These are phyloP conservation scores for Cryptosporidium muris DNA, from an alignment of 169 alveolate species.

Conservation along the genomic window DNA sequence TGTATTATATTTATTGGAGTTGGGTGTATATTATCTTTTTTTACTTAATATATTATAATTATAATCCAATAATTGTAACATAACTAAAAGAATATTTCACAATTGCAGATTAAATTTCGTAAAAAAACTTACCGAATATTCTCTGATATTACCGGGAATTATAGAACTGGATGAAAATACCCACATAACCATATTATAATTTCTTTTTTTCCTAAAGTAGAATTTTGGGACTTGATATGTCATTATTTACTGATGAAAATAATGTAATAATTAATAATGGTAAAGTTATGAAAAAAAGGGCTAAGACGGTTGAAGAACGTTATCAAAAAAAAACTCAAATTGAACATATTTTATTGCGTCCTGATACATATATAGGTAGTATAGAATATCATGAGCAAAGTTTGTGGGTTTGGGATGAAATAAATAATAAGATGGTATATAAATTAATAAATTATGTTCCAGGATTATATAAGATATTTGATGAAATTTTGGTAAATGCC, in stretches of 20 bases:
- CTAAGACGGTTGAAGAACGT: slow-evolving; percentile 94
- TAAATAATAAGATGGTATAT: slow-evolving; percentile 85
- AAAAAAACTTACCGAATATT: slow-evolving; percentile 32
- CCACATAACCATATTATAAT: not conserved
- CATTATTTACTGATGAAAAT: too few relatives aligned
- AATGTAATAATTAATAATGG: slow-evolving; percentile 20
- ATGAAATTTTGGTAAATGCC: slow-evolving; percentile 98
- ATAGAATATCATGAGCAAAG: slow-evolving; percentile 89
- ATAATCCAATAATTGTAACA: slow-evolving; percentile 51
- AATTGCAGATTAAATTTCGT: slow-evolving; percentile 48
- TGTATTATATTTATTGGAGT: too few relatives aligned
- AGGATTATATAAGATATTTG: slow-evolving; percentile 98
- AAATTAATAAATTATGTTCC: slow-evolving; percentile 91
- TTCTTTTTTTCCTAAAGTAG: not conserved
- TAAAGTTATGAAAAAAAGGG: slow-evolving; percentile 8
- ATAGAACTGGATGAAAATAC: not conserved
- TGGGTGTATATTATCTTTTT: too few relatives aligned
- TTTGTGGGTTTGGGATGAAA: slow-evolving; percentile 95
- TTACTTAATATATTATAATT: slow-evolving; percentile 14
- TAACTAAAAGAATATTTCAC: slow-evolving; percentile 70
- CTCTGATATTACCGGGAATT: slow-evolving; percentile 27
- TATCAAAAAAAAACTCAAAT: slow-evolving; percentile 96
- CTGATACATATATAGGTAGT: slow-evolving; percentile 98
- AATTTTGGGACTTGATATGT: slow-evolving; percentile 7
- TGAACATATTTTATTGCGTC: slow-evolving; percentile 98